Evolutionary conservation across 257 asterid species (phyloP), one percentile per base, ranked within the genome.

Genomic region (Mentha longifolia): DNA sequence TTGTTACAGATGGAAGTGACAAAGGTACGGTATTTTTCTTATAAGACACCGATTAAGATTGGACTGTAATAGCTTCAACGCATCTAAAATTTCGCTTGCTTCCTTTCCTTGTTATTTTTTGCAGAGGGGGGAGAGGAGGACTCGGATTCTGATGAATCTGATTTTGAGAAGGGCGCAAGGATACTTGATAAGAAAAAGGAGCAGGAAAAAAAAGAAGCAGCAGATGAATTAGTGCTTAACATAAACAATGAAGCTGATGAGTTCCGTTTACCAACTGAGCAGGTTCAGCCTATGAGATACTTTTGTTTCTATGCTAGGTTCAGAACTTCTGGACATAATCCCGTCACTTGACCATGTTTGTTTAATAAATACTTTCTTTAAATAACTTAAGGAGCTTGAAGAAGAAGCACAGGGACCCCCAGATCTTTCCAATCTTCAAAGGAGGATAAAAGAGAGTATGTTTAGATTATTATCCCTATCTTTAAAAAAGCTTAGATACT

Each of bases 391-490:
- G 99, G 97, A 91, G 87, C 92, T 94, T 7, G 92, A 86, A 74
- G 97, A 91, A 83, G 97, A 89, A 80, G 73, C 87, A 25, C 83
- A 80, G 20, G 69, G 86, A 30, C 97, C 97, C 67, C 97, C 96
- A n/a, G 97, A 94, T 86, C 95, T 91, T 69, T 67, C 90, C 15
- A 85, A 68, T 81, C 90, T 94, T 61, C 96, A 80, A 72, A 78
- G 93, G 74, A 87, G 97, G 84, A 89, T 89, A 81, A 91, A 88
- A 89, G 92, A 92, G 81, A 81, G 99, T 91, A 75, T 75, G 96
- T 82, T 35, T 67, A 5, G 14, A 49, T 39, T 10, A 22, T 65
- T 55, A 19, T 68, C 5, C 59, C 14, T 8, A 7, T 20, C 17
- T 51, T 17, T 39, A 33, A 52, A 33, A 52, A 30, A 20, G n/a